Conservation (phyloP, 2,329 filamentous ascomycete species). For the Fusarium sambucinum region DNA sequence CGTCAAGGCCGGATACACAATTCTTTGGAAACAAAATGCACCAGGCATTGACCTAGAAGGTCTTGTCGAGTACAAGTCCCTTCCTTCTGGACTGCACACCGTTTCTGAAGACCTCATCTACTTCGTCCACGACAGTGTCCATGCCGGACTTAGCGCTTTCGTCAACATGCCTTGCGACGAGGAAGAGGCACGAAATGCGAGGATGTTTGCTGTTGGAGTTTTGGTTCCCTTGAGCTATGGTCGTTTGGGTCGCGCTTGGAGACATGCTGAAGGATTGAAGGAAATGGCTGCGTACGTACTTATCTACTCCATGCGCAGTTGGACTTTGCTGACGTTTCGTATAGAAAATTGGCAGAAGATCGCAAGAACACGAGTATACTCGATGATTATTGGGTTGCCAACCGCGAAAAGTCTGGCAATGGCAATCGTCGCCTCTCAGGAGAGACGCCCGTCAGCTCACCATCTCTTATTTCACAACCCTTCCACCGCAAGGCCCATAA, state of each 20-base stretch:
- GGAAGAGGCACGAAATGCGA: conserved; percentile 82
- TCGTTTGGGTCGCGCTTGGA: conserved; percentile 87
- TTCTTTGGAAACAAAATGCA: conserved; percentile 85
- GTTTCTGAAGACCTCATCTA: conserved; percentile 91
- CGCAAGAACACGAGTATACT: conserved; percentile 72
- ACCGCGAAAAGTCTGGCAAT: conserved; percentile 55
- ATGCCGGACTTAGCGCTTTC: conserved; percentile 93
- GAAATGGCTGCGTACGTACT: conserved; percentile 74
- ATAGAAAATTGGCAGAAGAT: conserved; percentile 73
- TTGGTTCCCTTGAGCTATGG: conserved; percentile 89
- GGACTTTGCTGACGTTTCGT: conserved; percentile 40
- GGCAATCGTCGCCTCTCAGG: conserved; percentile 51
- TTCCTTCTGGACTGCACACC: conserved; percentile 92
- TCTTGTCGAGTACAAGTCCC: conserved; percentile 93
- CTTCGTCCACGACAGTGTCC: conserved; percentile 83
- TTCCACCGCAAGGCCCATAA: conserved; percentile 59
- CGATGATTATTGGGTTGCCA: conserved; percentile 82
- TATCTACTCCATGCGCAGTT: conserved; percentile 4
- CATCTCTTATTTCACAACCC: conserved; percentile 53
- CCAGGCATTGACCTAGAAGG: conserved; percentile 82
- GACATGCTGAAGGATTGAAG: conserved; percentile 82
- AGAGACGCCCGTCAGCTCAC: conserved; percentile 66
- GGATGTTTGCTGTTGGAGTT: conserved; percentile 92
- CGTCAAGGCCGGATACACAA: conserved; percentile 90
- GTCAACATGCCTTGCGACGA: conserved; percentile 84